Base-by-base conservation (phyloP, 2,329 filamentous ascomycete genomes). In the Curvularia sp. region DNA sequence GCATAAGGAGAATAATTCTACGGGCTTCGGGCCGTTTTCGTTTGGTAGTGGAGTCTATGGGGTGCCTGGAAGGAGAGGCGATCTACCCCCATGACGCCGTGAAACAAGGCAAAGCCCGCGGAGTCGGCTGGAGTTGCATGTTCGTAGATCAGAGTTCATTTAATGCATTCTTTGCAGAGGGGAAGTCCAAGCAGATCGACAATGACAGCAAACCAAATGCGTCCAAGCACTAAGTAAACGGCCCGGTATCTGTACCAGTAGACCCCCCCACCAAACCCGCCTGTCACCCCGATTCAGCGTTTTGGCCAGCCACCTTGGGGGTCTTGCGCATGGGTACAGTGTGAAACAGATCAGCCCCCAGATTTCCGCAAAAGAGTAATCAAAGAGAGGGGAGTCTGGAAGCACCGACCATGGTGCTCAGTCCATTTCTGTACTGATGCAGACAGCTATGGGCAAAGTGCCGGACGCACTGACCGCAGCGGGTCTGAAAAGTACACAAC, bases 311-410 rank as follows among this genome's bases (percentile, higher is more conserved):
- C 22, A 6, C 10, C 22, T 24, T 24, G 22, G 22, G 12, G 12
- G 22, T 13, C 42, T 24, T 38, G 26, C 33, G 22, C 48, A 41
- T 18, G 33, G 22, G 33, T 26, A 26, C 22, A 13, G 10, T 28
- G 9, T 50, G 48, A 50, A 50, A 50, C 48, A 50, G 48, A 50
- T 50, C 33, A 26, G 22, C 35, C 48, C 15, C n/a, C 22, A 13
- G 33, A 28, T 39, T 41, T 28, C 48, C 44, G 5, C 22, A 50
- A 50, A 50, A 15, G 44, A 20, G 15, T 9, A 18, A 26, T 9
- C 31, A 10, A 26, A 18, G 31, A 22, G 31, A 35, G 24, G 13
- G 48, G 5, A 7, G 48, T 33, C 33, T 38, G 12, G 26, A 35
- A 18, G 33, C 31, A 20, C 22, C 33, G 20, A 33, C 48, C 24